Percentiles rank a stretch among this genome's conserved stretches.
Evolutionary conservation across 2,329 filamentous ascomycete genomes (phyloP).

Genomic region (Ophiocordyceps polyrhachis-furcata): DNA sequence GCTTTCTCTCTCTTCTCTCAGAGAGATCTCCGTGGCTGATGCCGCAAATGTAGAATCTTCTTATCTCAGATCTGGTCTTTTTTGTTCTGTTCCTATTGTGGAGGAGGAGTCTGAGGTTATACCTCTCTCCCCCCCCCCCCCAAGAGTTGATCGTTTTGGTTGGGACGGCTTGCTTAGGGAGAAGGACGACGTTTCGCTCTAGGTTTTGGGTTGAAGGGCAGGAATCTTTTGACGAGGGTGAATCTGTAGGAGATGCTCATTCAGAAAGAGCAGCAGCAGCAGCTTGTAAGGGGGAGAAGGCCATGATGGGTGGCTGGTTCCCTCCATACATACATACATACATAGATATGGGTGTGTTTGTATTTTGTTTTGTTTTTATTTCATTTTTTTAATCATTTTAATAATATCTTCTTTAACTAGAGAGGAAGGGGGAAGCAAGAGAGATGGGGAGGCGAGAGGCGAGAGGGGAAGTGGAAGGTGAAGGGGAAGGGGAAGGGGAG

Average conservation of each 20-base stretch:
- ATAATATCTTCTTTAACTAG: not conserved
- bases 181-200: not conserved
- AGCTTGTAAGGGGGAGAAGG: no score
- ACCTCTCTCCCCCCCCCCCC: no score
- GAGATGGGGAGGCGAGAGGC: not conserved
- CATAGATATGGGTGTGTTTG: no score
- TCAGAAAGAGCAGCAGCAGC: not conserved
- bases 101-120: no score
- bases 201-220: not conserved
- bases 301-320: not conserved
- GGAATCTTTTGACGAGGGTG: not conserved
- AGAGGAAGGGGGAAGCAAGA: not conserved
- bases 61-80: not conserved
- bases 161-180: no score
- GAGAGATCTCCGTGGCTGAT: not conserved
- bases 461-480: not conserved
- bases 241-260: not conserved
- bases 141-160: no score
- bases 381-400: no score
- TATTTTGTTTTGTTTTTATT: no score
- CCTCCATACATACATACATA: conserved; percentile 1
- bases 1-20: not conserved
- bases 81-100: not conserved
- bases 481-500: not conserved
- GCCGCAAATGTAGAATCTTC: not conserved